phyloP scores from a whole-genome alignment of 768 basidiomycete species.

The Leccinum barrowsii region DNA sequence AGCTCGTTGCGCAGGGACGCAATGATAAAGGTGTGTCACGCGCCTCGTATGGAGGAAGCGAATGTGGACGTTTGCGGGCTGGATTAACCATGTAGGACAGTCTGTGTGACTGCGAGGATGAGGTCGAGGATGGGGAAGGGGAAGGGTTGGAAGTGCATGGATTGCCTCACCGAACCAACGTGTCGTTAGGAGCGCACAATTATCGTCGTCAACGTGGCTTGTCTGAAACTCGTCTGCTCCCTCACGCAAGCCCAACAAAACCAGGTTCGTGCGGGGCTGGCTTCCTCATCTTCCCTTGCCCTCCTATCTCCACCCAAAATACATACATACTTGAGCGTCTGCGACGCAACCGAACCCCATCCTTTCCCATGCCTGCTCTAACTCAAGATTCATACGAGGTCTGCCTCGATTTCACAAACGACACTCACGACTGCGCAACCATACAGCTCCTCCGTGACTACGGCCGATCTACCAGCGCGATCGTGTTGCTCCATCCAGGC shows the following conservation, averaged over 20 bases:
- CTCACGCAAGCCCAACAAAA: conserved; percentile 35
- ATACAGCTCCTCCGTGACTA: conserved; percentile 65
- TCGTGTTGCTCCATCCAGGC: conserved; percentile 56
- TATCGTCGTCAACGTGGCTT: conserved; percentile 23
- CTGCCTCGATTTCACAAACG: conserved; percentile 66
- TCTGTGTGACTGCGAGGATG: not conserved
- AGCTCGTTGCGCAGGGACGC: conserved; percentile 37
- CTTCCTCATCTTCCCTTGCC: conserved; percentile 16
- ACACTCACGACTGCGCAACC: conserved; percentile 60
- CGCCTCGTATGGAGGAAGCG: conserved; percentile 34
- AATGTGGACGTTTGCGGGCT: conserved; percentile 36
- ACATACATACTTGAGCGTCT: conserved; percentile 29
- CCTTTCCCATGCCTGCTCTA: conserved; percentile 51
- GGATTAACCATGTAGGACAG: not conserved
- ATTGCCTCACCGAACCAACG: conserved; percentile 27
- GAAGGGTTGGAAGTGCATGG: conserved; percentile 21
- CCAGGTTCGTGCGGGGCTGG: conserved; percentile 24
- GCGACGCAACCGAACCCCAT: conserved; percentile 18
- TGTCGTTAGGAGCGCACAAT: conserved; percentile 32
- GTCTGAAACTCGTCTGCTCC: conserved; percentile 27
- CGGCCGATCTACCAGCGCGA: conserved; percentile 49
- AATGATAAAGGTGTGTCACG: conserved; percentile 14
- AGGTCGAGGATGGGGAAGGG: conserved; percentile 32
- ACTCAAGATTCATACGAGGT: conserved; percentile 57
- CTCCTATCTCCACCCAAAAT: conserved; percentile 16